These are phyloP conservation scores for Multifurca ochricompacta DNA, from an alignment of 768 basidiomycete species.

Conservation along the genomic window DNA sequence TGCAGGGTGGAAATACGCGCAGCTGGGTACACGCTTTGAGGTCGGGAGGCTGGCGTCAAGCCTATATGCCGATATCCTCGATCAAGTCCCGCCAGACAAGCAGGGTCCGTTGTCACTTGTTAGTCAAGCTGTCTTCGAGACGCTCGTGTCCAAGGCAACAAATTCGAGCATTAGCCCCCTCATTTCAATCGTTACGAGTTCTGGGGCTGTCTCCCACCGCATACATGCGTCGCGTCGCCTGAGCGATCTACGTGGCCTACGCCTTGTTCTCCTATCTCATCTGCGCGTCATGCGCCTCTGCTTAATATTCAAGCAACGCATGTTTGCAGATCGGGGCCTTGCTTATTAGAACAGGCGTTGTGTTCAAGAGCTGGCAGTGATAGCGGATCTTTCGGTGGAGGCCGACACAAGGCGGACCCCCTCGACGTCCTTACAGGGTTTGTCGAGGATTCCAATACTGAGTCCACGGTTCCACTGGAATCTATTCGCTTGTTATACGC, in stretches of 20 bases:
- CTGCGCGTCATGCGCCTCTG: conserved; percentile 55
- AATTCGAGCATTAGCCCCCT: conserved; percentile 77
- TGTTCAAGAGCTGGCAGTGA: conserved; percentile 54
- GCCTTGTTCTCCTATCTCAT: conserved; percentile 61
- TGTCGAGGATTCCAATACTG: conserved; percentile 57
- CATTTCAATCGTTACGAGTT: conserved; percentile 59
- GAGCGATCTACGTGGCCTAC: conserved; percentile 60
- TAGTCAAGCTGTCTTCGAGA: conserved; percentile 58
- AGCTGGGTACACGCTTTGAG: conserved; percentile 77
- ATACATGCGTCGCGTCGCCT: conserved; percentile 57
- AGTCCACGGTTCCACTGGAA: conserved; percentile 52
- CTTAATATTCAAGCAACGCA: conserved; percentile 54
- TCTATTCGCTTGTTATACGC: conserved; percentile 61
- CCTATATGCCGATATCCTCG: conserved; percentile 61
- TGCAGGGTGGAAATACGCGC: conserved; percentile 77
- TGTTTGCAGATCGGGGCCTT: conserved; percentile 27
- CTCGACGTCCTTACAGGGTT: conserved; percentile 68
- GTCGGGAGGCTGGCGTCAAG: conserved; percentile 61
- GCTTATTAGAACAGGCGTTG: conserved; percentile 68
- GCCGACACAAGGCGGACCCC: conserved; percentile 50
- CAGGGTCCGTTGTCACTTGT: conserved; percentile 53
- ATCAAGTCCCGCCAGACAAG: conserved; percentile 49
- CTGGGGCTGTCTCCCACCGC: conserved; percentile 47
- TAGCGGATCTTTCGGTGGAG: conserved; percentile 36
- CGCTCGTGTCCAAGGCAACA: conserved; percentile 66